phyloP scores from a whole-genome alignment of 2,329 filamentous ascomycete species.

The Colletotrichum sp. region DNA sequence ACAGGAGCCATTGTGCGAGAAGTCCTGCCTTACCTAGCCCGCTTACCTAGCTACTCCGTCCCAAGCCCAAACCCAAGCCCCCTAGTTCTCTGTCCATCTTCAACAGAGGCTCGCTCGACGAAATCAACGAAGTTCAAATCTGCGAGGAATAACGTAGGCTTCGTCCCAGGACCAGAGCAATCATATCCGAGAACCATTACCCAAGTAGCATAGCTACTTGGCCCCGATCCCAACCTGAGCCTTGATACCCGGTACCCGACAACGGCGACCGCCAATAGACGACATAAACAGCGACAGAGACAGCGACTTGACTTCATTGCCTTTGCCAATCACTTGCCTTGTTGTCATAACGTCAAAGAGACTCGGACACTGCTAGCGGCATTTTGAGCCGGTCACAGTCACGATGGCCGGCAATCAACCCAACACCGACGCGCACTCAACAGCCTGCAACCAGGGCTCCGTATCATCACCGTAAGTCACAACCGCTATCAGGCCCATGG shows the following conservation, averaged over 20 bases:
- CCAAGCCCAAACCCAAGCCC: neutral
- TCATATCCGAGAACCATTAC: neutral
- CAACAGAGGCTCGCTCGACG: neutral
- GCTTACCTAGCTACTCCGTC: neutral
- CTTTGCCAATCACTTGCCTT: neutral
- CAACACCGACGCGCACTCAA: neutral
- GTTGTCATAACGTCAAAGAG: neutral
- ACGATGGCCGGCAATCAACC: neutral
- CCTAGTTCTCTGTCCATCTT: neutral
- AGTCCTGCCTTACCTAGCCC: neutral
- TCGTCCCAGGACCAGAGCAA: neutral
- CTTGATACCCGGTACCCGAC: neutral
- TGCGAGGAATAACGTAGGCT: neutral
- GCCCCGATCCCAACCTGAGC: neutral
- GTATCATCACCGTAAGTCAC: neutral
- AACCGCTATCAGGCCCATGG: neutral
- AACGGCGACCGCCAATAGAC: neutral
- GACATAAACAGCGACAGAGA: neutral
- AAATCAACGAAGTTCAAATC: neutral
- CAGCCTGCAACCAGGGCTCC: neutral
- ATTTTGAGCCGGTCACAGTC: neutral
- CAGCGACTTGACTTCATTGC: neutral
- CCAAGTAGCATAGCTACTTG: neutral
- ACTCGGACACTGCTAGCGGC: neutral
- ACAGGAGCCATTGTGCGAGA: neutral